Percentiles rank a stretch among this genome's conserved stretches.
phyloP scores from a whole-genome alignment of 139 green algal genomes.

The Microglena sp. region DNA sequence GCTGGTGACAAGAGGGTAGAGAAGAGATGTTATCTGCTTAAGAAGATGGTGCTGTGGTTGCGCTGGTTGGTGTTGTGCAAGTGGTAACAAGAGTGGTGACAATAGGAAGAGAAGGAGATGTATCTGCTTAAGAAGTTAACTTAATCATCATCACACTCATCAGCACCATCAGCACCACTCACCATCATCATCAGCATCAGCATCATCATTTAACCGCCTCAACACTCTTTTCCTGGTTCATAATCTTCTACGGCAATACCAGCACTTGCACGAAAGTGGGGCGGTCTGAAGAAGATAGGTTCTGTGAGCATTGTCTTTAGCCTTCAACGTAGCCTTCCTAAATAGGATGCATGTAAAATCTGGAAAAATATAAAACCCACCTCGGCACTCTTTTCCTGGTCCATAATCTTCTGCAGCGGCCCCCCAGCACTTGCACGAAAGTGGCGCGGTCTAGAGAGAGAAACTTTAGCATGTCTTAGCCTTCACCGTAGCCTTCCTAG shows the following conservation, averaged over 20 bases:
- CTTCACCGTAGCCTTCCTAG: slow-evolving; percentile 51
- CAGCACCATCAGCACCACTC: no score
- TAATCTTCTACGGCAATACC: slow-evolving; percentile 67
- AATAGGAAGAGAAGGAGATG: no score
- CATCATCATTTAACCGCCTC: no score
- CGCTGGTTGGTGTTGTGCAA: no score
- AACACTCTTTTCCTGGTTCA: slow-evolving; percentile 38
- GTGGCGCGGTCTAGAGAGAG: slow-evolving; percentile 60
- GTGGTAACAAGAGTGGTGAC: no score
- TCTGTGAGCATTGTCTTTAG: slow-evolving; percentile 40
- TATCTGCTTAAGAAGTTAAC: no score
- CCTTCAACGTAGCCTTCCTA: slow-evolving; percentile 50
- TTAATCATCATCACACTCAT: no score
- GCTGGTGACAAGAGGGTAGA: no score
- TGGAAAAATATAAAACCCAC: slow-evolving; percentile 1
- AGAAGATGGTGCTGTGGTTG: no score
- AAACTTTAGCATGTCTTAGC: slow-evolving; percentile 47
- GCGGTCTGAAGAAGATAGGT: slow-evolving; percentile 59
- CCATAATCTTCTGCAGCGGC: slow-evolving; percentile 66
- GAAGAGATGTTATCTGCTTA: no score
- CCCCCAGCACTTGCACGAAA: slow-evolving; percentile 74
- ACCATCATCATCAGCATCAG: no score
- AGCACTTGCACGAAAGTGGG: slow-evolving; percentile 73
- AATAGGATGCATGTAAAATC: not conserved
- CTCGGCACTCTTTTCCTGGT: slow-evolving; percentile 38